Evolutionary conservation across 371 early-diverging fungal species (phyloP), one percentile per base, ranked within the genome.

Genomic region (Syncephalastrum monosporum): DNA sequence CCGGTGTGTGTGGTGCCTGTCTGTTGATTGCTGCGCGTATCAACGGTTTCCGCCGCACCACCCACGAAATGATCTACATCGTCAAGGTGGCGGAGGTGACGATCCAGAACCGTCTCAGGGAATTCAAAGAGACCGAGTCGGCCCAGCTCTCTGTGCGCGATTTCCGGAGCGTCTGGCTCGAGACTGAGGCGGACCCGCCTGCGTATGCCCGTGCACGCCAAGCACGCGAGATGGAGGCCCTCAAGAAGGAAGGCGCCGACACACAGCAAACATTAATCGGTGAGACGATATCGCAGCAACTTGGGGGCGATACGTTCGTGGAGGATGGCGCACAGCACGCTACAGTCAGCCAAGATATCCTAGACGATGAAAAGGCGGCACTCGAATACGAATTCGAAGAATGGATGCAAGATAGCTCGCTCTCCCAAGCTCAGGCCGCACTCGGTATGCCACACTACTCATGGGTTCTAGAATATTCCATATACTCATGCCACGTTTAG

Each of bases 1-100:
- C 97, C n/a, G 99, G 99, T 65, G 88, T 99, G 33, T 99, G 99
- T 77, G 99, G 98, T 27, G 99, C 99, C 4, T 87, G 95, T 55
- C 70, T 99, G 46, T 78, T 96, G 47, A 91, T 99, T 61, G 95
- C 99, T 1, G 92, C 96, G 6, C 72, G 99, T 56, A 96, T 99
- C 87, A 90, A 98, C 63, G 91, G 92, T 25, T 97, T 94, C 62
- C 79, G 88, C 47, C 85, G 98, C 51, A 88, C 95, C 1, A 78
- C 85, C 12, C 77, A 75, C 23, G 99, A 99, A 68, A 89, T 99
- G 53, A 92, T 95, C 44, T 78, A 82, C 49, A 90, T 96, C 1
- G 99, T 98, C 46, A 95, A 95, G 70, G 95, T 98, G 21, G 92
- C 93, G 42, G 94, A 91, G 58, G 71, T 82, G 0, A 99, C 99